Percentiles rank a stretch among this genome's conserved stretches.
Conservation (phyloP, 805 yeast species). For the Cyberlindnera misumaiensis region DNA sequence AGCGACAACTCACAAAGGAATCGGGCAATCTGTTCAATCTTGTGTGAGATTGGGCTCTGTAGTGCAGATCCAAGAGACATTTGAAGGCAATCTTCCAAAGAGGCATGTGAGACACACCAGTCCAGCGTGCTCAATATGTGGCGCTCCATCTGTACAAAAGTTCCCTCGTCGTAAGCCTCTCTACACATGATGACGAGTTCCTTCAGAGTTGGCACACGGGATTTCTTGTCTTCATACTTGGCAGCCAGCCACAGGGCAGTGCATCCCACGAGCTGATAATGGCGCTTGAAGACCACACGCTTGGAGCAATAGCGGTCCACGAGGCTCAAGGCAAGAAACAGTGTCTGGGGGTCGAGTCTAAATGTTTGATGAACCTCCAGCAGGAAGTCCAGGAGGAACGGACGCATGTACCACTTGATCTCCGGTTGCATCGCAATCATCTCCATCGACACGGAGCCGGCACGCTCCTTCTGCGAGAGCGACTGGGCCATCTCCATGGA, state of each 20-base stretch:
- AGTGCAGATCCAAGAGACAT: conserved; percentile 11
- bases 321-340: conserved; percentile 59
- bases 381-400: conserved; percentile 70
- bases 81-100: conserved; percentile 24
- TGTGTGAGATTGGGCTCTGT: conserved; percentile 5
- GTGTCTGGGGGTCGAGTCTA: conserved; percentile 56
- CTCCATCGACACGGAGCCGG: conserved; percentile 26
- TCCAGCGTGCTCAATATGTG: conserved; percentile 66
- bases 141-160: conserved; percentile 73
- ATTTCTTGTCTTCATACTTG: conserved; percentile 63
- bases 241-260: conserved; percentile 87
- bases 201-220: conserved; percentile 55
- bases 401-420: conserved; percentile 71
- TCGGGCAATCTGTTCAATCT: conserved; percentile 29
- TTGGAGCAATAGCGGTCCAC: conserved; percentile 82
- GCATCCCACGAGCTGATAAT: conserved; percentile 78
- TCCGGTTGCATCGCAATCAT: conserved; percentile 86
- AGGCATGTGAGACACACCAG: conserved; percentile 40
- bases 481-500: conserved; percentile 33
- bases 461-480: conserved; percentile 32
- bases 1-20: conserved; percentile 49
- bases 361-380: conserved; percentile 58
- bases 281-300: conserved; percentile 71
- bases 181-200: conserved; percentile 66
- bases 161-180: conserved; percentile 50